phyloP scores from a whole-genome alignment of 2,329 filamentous ascomycete genomes.

The Davidsoniella eucalypti region DNA sequence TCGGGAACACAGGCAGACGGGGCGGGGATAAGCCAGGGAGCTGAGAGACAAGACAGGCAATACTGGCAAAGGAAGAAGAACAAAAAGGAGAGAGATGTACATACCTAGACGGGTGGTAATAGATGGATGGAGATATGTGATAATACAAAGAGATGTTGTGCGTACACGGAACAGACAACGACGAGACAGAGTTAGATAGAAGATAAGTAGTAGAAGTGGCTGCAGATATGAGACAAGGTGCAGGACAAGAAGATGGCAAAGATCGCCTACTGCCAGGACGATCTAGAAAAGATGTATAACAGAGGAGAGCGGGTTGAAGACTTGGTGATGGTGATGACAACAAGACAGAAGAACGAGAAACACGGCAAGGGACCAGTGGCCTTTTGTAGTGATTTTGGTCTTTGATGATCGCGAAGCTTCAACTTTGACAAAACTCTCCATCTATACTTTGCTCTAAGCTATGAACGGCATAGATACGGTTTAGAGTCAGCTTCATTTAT shows the following conservation, averaged over 20 bases:
- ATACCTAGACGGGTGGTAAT: not conserved
- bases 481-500: too few species aligned
- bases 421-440: too few species aligned
- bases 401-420: too few species aligned
- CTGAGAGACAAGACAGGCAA: not conserved
- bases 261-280: not conserved
- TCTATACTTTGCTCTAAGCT: not conserved
- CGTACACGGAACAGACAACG: not conserved
- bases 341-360: not conserved
- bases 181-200: not conserved
- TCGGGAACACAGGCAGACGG: not conserved
- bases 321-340: conserved; percentile 1
- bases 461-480: not conserved
- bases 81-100: not conserved
- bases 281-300: not conserved
- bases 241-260: not conserved
- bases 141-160: not conserved
- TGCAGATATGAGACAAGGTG: not conserved
- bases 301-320: not conserved
- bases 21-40: conserved; percentile 8
- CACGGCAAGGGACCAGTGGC: conserved; percentile 1
- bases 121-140: not conserved
- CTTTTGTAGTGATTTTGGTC: conserved; percentile 6
- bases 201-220: not conserved
- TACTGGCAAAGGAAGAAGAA: not conserved